Conservation (phyloP, 2,329 filamentous ascomycete species). For the Pestalotiopsis sp. region DNA sequence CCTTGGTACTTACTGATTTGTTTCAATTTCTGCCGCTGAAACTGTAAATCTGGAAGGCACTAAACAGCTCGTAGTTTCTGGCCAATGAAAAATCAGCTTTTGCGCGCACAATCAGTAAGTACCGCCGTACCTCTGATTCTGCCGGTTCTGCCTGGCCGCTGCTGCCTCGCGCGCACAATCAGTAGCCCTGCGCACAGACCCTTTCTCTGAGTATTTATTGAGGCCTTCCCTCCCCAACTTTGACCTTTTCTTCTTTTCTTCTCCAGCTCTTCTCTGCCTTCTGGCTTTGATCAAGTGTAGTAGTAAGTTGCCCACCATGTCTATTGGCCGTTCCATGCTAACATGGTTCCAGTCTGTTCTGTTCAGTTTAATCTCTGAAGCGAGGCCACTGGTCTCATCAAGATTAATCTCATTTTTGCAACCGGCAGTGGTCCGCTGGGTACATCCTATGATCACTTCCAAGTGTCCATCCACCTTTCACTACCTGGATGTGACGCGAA, state of each 20-base stretch:
- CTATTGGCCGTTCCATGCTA: too few species aligned
- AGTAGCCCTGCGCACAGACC: not conserved
- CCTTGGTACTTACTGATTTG: not conserved
- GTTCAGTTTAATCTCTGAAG: constrained; percentile 71
- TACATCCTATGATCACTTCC: constrained; percentile 59
- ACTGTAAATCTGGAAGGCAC: not conserved
- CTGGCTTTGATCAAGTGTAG: constrained; percentile 42
- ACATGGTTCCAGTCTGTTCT: constrained; percentile 60
- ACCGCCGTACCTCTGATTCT: not conserved
- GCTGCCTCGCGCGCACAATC: not conserved
- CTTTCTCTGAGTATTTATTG: not conserved
- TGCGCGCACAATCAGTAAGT: not conserved
- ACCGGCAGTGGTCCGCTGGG: constrained; percentile 53
- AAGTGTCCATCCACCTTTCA: constrained; percentile 69
- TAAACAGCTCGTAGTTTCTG: not conserved
- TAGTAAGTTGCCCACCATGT: constrained; percentile 33
- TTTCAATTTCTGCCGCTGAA: not conserved
- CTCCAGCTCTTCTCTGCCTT: constrained; percentile 44
- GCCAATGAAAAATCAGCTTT: not conserved
- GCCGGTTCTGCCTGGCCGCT: not conserved
- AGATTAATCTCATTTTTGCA: constrained; percentile 70
- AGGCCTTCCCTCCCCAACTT: constrained; percentile 10
- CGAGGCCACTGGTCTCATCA: constrained; percentile 16
- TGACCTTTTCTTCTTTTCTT: constrained; percentile 20
- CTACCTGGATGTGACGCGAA: constrained; percentile 64